Evolutionary conservation across 805 yeast species (phyloP), one percentile per base, ranked within the genome.

Genomic region (Yamadazyma phyllophila): DNA sequence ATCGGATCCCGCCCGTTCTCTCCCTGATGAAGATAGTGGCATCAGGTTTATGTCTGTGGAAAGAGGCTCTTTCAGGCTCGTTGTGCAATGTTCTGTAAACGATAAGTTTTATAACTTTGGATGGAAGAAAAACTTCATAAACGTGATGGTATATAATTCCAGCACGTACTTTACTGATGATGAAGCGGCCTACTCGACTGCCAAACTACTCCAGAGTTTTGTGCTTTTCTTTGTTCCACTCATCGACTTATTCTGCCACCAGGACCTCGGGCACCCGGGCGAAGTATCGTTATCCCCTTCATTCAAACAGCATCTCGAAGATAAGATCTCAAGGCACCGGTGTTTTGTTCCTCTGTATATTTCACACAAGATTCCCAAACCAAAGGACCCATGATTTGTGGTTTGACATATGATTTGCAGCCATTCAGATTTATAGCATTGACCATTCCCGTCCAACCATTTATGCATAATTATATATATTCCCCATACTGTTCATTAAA

Each of bases 81-180:
- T 78, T 4, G 66, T 77, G 6, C 55, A 58, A 14, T 58, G 66
- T 33, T 48, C 57, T 24, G 56, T 66, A 1, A 43, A 41, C 1
- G 71, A 73, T 9, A 45, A 50, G 27, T 71, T 73, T 0, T 77
- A 58, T 47, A 54, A 70, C 39, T 60, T 60, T 47, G 80, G 80
- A 0, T 54, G 64, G 29, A 47, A 48, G 24, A 51, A 48, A 1
- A 77, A 77, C 49, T 53, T 71, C 51, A 59, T 61, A 29, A 73
- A 71, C 41, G 57, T 66, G 2, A 53, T 65, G 16, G 34, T 44
- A n/a, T 43, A 42, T 38, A 39, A 49, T 16, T 42, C 43, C 29
- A 42, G 47, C 26, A 35, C 33, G 16, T 38, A 17, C 12, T 44
- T 39, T 13, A 17, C 24, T 15, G 38, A 36, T 7, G 46, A 44